phyloP scores from a whole-genome alignment of 2,329 filamentous ascomycete genomes.

The Acarospora socialis region DNA sequence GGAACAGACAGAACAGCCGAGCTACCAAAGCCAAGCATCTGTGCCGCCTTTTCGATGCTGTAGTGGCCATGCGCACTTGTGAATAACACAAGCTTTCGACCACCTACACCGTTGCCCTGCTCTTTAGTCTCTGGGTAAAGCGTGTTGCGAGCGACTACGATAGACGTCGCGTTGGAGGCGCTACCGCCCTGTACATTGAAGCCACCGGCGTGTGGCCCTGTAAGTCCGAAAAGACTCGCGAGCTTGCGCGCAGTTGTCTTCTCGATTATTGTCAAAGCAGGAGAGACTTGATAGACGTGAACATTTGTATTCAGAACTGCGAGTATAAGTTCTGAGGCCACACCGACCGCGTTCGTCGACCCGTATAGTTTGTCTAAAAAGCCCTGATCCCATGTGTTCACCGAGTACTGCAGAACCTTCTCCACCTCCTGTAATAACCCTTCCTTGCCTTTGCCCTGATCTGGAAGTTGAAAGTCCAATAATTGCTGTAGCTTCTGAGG shows the following conservation, averaged over 20 bases:
- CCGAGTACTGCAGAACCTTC: slow-evolving; percentile 65
- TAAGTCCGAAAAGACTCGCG: slow-evolving; percentile 63
- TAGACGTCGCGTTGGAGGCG: slow-evolving; percentile 69
- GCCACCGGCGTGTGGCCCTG: slow-evolving; percentile 52
- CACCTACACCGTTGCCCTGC: slow-evolving; percentile 47
- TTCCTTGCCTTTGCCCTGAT: slow-evolving; percentile 47
- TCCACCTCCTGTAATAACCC: slow-evolving; percentile 59
- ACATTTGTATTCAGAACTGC: slow-evolving; percentile 83
- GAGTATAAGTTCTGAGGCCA: slow-evolving; percentile 72
- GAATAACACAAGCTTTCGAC: slow-evolving; percentile 59
- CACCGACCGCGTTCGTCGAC: slow-evolving; percentile 75
- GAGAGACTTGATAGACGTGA: slow-evolving; percentile 89
- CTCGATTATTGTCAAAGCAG: slow-evolving; percentile 74
- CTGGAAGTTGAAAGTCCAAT: slow-evolving; percentile 37
- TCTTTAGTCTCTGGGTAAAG: slow-evolving; percentile 67
- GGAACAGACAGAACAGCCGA: slow-evolving; percentile 58
- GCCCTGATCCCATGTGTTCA: slow-evolving; percentile 98
- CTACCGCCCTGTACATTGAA: slow-evolving; percentile 68
- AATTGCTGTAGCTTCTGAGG: slow-evolving; percentile 47
- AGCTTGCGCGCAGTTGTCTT: slow-evolving; percentile 63
- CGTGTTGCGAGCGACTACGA: slow-evolving; percentile 76
- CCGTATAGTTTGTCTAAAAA: slow-evolving; percentile 93
- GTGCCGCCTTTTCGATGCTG: slow-evolving; percentile 86
- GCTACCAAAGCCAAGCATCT: slow-evolving; percentile 72
- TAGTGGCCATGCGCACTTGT: slow-evolving; percentile 88